These are phyloP conservation scores for Asparagopsis taxiformis DNA, from an alignment of 31 red algal genomes.

Conservation along the genomic window DNA sequence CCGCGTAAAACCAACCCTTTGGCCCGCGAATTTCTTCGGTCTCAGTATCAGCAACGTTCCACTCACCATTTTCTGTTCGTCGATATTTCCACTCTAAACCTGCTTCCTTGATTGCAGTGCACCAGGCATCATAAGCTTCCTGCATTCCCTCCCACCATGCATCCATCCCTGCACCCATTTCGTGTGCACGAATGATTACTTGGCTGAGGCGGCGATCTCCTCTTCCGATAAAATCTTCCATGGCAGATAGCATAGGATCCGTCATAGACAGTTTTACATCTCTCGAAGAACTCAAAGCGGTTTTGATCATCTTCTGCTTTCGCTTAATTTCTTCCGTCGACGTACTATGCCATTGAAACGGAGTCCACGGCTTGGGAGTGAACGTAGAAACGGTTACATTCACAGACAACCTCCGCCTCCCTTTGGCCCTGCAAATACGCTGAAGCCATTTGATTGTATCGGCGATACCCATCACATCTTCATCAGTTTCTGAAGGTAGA, in stretches of 20 bases:
- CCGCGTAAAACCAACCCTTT: slow-evolving; percentile 59
- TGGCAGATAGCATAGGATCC: slow-evolving; percentile 49
- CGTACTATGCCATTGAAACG: slow-evolving; percentile 81
- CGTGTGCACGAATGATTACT: slow-evolving; percentile 59
- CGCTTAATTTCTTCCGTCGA: slow-evolving; percentile 62
- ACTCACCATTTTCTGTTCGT: slow-evolving; percentile 57
- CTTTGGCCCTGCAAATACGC: slow-evolving; percentile 33
- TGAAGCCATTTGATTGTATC: slow-evolving; percentile 81
- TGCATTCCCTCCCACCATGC: slow-evolving; percentile 79
- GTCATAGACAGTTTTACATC: slow-evolving; percentile 76
- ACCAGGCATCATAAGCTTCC: slow-evolving; percentile 72
- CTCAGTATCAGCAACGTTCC: slow-evolving; percentile 70
- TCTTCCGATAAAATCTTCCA: slow-evolving; percentile 83
- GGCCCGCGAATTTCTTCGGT: slow-evolving; percentile 55
- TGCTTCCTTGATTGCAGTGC: slow-evolving; percentile 50
- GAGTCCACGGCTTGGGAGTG: slow-evolving; percentile 77
- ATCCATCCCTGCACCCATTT: slow-evolving; percentile 73
- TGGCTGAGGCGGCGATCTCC: slow-evolving; percentile 65
- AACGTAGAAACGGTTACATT: slow-evolving; percentile 71
- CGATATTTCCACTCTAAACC: slow-evolving; percentile 74
- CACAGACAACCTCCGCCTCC: slow-evolving; percentile 39
- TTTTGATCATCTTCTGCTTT: slow-evolving; percentile 68
- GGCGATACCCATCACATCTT: slow-evolving; percentile 79
- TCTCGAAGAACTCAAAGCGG: slow-evolving; percentile 17
- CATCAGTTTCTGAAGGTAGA: slow-evolving; percentile 80